Evolutionary conservation across 176 grass and related monocot genomes (phyloP), one percentile per base, ranked within the genome.

Genomic region (Ananas comosus): DNA sequence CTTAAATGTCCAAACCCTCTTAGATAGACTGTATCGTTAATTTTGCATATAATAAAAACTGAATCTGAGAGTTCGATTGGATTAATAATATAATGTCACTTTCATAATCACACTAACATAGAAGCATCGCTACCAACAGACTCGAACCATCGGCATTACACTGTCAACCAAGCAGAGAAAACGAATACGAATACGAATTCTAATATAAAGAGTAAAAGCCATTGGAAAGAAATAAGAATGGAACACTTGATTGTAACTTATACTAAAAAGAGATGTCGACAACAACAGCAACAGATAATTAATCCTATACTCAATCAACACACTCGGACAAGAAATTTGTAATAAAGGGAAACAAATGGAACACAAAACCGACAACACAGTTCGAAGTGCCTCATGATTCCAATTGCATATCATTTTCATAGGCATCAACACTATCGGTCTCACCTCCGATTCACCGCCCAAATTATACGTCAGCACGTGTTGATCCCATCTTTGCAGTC

Each of bases 401-500:
- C 56, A 61, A 19, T 61, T 17, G 16, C 56, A 61, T 18, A 61
- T 61, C 13, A 61, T 61, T 61, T 61, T n/a, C 6, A 61, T 61
- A 21, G 6, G 56, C 16, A 18, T 61, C 56, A 22, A 22, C 56
- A 21, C 56, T 19, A 61, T 22, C 21, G 14, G 10, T 61, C 14
- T n/a, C 56, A 56, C 56, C 16, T 61, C 16, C n/a, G 7, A 18
- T 61, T 22, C 10, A 9, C 56, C 2, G 56, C 14, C 18, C 19
- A 16, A 48, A 19, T 27, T 10, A 64, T 48, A 17, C 5, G 19
- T 69, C 75, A 80, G 75, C 94, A 99, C 1, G 87, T 88, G 58
- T 99, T 99, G 71, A 86, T 69, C n/a, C 94, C 94, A 86, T 99
- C 94, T 80, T 93, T 93, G 74, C 94, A 99, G 80, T 99, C 94